A percentile compares a stretch with the other conserved stretches of the same genome.
phyloP scores from a whole-genome alignment of 2,329 filamentous ascomycete genomes.

The Pseudogymnoascus verrucosus region DNA sequence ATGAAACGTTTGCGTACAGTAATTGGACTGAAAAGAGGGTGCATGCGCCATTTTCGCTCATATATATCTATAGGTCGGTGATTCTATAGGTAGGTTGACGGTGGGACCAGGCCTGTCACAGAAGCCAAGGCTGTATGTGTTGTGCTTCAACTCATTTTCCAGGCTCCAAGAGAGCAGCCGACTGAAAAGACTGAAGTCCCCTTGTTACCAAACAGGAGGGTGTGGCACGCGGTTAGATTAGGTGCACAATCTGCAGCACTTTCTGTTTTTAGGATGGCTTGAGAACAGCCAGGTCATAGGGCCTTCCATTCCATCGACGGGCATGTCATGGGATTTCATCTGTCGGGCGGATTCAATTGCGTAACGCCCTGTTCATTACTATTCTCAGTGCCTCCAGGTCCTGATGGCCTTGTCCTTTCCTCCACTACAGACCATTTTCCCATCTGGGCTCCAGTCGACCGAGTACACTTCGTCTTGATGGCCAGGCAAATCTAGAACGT shows the following conservation, averaged over 20 bases:
- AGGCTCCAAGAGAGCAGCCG: not conserved
- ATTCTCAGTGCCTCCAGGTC: constrained; percentile 52
- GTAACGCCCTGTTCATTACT: not conserved
- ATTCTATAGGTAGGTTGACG: not conserved
- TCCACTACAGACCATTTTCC: constrained; percentile 79
- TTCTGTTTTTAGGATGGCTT: constrained; percentile 8
- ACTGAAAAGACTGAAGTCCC: not conserved
- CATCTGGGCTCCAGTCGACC: constrained; percentile 91
- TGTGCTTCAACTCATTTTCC: not conserved
- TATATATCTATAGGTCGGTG: not conserved
- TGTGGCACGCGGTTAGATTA: not conserved
- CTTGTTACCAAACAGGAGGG: not conserved
- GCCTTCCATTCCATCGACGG: not conserved
- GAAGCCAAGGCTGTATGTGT: not conserved
- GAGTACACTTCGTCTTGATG: constrained; percentile 92
- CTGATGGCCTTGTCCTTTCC: constrained; percentile 81
- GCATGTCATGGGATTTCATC: not conserved
- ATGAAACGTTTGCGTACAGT: not conserved
- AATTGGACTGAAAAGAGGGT: not conserved
- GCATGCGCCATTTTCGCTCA: constrained; percentile 7
- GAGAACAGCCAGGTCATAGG: not conserved
- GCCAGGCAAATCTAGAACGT: constrained; percentile 65
- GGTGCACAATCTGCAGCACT: constrained; percentile 5
- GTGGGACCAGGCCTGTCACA: not conserved
- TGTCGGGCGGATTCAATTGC: not conserved